Evolutionary conservation across 352 stramenopile species (phyloP).

Genomic region (Globisporangium barbulae): DNA sequence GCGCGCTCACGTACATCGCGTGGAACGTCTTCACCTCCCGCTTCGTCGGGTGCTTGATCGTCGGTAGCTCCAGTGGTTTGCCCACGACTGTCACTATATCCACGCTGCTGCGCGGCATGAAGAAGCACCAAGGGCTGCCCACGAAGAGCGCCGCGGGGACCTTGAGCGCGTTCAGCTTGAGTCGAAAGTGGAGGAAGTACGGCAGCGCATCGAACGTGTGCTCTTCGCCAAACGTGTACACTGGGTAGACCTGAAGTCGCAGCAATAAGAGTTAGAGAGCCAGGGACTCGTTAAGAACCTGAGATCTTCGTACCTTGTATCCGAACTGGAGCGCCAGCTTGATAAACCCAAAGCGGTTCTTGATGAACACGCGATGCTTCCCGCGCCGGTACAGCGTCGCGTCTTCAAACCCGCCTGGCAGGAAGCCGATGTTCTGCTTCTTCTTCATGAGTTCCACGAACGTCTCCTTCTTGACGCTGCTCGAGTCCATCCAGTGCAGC

Average conservation of each 20-base stretch:
- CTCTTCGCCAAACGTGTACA: slow-evolving; percentile 93
- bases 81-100: slow-evolving; percentile 89
- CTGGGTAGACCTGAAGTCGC: slow-evolving; percentile 56
- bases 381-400: slow-evolving; percentile 82
- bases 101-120: slow-evolving; percentile 73
- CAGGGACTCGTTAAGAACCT: slow-evolving; percentile 73
- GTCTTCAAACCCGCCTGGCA: slow-evolving; percentile 94
- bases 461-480: slow-evolving; percentile 39
- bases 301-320: slow-evolving; percentile 65
- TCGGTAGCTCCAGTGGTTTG: slow-evolving; percentile 81
- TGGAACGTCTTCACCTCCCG: slow-evolving; percentile 90
- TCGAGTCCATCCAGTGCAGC: slow-evolving; percentile 67
- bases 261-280: slow-evolving; percentile 16
- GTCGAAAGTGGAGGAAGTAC: slow-evolving; percentile 66
- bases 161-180: slow-evolving; percentile 85
- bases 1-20: slow-evolving; percentile 73
- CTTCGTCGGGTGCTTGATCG: slow-evolving; percentile 79
- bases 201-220: slow-evolving; percentile 85
- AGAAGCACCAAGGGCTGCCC: slow-evolving; percentile 69
- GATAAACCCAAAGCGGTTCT: slow-evolving; percentile 91
- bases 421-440: slow-evolving; percentile 72
- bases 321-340: slow-evolving; percentile 91
- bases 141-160: slow-evolving; percentile 81
- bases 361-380: slow-evolving; percentile 89
- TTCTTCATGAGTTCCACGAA: slow-evolving; percentile 52